Conservation (phyloP, 345 rosid genomes). For the Linum usitatissimum region DNA sequence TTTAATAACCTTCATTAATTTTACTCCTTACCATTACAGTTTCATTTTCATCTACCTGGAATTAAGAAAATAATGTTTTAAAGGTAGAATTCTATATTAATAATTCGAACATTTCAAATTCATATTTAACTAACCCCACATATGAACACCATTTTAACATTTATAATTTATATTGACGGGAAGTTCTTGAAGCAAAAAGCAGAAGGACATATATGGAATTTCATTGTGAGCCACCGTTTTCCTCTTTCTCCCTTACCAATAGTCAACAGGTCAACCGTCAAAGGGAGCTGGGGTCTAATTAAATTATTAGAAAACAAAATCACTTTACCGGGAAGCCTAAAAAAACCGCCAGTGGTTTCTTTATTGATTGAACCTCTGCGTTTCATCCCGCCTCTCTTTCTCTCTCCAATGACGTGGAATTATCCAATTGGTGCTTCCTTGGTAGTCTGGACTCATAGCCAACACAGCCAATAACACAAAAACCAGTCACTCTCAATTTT, state of each 20-base stretch:
- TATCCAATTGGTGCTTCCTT: slow-evolving; percentile 17
- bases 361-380: not conserved
- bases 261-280: not conserved
- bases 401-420: slow-evolving; percentile 33
- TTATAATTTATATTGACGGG: not conserved
- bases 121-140: too few relatives aligned
- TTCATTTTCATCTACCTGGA: too few relatives aligned
- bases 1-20: too few relatives aligned
- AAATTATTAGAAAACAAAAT: too few relatives aligned
- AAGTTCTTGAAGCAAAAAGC: not conserved
- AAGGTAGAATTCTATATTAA: too few relatives aligned
- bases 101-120: too few relatives aligned
- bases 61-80: too few relatives aligned
- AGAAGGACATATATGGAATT: not conserved
- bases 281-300: not conserved
- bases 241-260: not conserved
- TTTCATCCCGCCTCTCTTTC: not conserved
- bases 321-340: not conserved
- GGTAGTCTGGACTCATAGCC: slow-evolving; percentile 42
- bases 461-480: slow-evolving; percentile 29
- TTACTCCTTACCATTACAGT: too few relatives aligned
- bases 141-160: too few relatives aligned
- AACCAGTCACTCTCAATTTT: slow-evolving; percentile 33
- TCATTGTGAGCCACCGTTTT: not conserved
- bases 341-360: not conserved